Conservation (phyloP, 768 basidiomycete genomes). For the Hydnum rufescens region DNA sequence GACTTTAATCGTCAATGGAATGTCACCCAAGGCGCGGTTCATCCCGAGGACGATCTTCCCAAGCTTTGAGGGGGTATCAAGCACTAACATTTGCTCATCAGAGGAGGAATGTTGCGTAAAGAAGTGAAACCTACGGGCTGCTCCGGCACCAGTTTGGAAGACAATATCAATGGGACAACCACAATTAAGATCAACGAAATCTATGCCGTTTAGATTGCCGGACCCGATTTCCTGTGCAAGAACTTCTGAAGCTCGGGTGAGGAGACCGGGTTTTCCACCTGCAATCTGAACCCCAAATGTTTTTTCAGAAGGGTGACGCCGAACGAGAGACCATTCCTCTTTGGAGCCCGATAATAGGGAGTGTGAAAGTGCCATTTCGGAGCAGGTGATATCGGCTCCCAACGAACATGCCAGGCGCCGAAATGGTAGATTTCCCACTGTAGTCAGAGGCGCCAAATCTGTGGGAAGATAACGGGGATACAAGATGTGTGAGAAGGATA, state of each 20-base stretch:
- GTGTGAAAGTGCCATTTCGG: conserved; percentile 90
- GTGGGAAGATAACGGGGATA: not conserved
- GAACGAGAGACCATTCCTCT: conserved; percentile 87
- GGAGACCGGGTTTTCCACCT: conserved; percentile 60
- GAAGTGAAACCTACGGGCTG: conserved; percentile 44
- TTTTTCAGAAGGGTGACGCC: conserved; percentile 69
- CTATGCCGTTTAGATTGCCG: conserved; percentile 23
- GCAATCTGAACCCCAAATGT: conserved; percentile 87
- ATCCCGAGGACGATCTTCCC: conserved; percentile 81
- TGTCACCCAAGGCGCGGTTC: conserved; percentile 74
- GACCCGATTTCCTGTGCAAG: conserved; percentile 5
- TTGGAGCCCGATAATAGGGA: conserved; percentile 77
- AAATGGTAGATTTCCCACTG: conserved; percentile 95
- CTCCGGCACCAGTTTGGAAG: conserved; percentile 77
- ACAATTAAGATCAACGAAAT: conserved; percentile 91
- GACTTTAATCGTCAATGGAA: conserved; percentile 81
- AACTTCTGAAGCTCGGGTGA: conserved; percentile 22
- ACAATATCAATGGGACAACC: conserved; percentile 97
- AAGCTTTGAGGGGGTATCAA: conserved; percentile 64
- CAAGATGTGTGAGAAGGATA: not conserved
- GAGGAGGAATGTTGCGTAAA: not conserved
- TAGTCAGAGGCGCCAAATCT: conserved; percentile 72
- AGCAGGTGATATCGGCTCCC: conserved; percentile 88
- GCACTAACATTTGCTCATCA: conserved; percentile 34
- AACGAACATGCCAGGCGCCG: conserved; percentile 68